A percentile compares a stretch with the other conserved stretches of the same genome.
Evolutionary conservation across 2,329 filamentous ascomycete genomes (phyloP).

Genomic region (Colletotrichum higginsianum): DNA sequence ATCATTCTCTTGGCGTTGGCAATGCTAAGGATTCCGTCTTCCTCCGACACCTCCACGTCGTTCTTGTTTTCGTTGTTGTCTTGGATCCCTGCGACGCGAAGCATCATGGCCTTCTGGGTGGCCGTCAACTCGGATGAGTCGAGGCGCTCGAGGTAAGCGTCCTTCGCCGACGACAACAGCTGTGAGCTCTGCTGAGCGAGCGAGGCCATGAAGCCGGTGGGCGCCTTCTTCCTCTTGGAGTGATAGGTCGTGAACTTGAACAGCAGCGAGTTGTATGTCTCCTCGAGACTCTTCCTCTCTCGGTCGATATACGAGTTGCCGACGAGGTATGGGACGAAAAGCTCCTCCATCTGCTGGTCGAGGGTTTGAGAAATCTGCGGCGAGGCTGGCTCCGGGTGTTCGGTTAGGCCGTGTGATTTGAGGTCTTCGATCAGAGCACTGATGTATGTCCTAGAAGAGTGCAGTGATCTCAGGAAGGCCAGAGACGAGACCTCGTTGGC

Average conservation of each 20-base stretch:
- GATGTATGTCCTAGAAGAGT: constrained; percentile 92
- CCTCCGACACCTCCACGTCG: constrained; percentile 91
- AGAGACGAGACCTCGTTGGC: constrained; percentile 92
- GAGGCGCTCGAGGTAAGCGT: constrained; percentile 90
- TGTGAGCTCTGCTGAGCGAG: constrained; percentile 92
- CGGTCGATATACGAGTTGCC: constrained; percentile 80
- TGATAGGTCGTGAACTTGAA: constrained; percentile 99
- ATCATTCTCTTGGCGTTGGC: constrained; percentile 98
- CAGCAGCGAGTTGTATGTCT: constrained; percentile 89
- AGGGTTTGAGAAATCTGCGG: constrained; percentile 85
- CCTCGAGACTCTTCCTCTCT: constrained; percentile 79
- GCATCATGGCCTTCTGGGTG: constrained; percentile 91
- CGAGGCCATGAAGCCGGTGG: constrained; percentile 93
- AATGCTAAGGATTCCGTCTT: constrained; percentile 87
- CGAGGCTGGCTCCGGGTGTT: constrained; percentile 92
- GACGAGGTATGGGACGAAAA: constrained; percentile 80
- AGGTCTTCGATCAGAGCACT: constrained; percentile 90
- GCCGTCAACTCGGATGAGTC: constrained; percentile 90
- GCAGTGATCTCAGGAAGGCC: constrained; percentile 90
- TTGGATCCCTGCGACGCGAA: constrained; percentile 88
- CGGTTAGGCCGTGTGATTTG: constrained; percentile 93
- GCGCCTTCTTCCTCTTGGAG: constrained; percentile 86
- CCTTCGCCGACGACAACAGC: constrained; percentile 87
- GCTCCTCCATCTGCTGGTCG: constrained; percentile 82
- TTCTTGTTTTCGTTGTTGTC: constrained; percentile 82